Conservation (phyloP, 441 rosid genomes). For the Jatropha multifida region DNA sequence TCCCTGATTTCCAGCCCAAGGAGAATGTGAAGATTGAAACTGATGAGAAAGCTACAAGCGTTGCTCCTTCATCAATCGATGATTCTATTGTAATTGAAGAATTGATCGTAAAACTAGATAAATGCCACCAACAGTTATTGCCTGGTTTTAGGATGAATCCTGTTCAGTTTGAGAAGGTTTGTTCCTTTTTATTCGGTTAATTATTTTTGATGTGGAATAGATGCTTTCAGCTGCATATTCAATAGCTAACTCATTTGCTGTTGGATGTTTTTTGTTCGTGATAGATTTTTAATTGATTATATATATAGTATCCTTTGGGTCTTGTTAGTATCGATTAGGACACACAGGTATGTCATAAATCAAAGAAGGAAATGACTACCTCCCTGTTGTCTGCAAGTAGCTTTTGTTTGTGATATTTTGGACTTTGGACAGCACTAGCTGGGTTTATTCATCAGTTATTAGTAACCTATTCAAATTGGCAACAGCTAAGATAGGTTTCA, state of each 20-base stretch:
- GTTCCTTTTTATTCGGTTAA: not conserved
- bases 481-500: no score
- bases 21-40: conserved; percentile 75
- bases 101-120: conserved; percentile 57
- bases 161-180: conserved; percentile 88
- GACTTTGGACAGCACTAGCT: no score
- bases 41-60: conserved; percentile 79
- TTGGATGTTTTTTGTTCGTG: not conserved
- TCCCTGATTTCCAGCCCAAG: conserved; percentile 88
- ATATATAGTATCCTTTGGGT: no score
- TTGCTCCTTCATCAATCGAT: conserved; percentile 62
- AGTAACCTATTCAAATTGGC: no score
- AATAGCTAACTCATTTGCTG: no score
- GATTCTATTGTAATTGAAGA: conserved; percentile 73
- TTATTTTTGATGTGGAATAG: not conserved
- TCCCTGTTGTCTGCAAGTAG: not conserved
- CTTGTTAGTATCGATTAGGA: not conserved
- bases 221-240: conserved; percentile 5
- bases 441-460: no score
- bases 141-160: conserved; percentile 82
- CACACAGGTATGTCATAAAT: no score
- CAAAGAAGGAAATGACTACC: not conserved
- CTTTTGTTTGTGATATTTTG: not conserved
- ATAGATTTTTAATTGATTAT: not conserved
- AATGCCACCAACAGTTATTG: conserved; percentile 46